Percentiles rank a stretch among this genome's conserved stretches.
These are phyloP conservation scores for Tetrastigma voinierianum DNA, from an alignment of 164 flowering plant genomes.

Conservation along the genomic window DNA sequence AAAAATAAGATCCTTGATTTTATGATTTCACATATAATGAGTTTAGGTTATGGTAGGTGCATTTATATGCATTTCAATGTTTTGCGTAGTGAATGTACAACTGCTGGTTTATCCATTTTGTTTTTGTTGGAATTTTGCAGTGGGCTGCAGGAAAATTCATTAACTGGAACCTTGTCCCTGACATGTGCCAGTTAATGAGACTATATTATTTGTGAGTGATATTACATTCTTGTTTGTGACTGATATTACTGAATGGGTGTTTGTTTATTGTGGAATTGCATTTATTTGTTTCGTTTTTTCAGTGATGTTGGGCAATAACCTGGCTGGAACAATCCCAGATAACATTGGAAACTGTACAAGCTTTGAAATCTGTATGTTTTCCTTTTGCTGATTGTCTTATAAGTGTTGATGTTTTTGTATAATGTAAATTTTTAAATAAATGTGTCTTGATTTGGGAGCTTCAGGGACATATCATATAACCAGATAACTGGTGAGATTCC, in stretches of 20 bases:
- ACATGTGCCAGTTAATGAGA: conserved; percentile 94
- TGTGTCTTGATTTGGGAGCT: background rate
- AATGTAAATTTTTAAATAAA: background rate
- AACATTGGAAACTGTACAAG: conserved; percentile 95
- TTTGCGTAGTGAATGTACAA: background rate
- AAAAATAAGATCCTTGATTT: no score
- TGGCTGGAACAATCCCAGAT: conserved; percentile 80
- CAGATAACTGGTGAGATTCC: conserved; percentile 92
- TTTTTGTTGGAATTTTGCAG: conserved; percentile 25
- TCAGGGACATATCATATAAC: conserved; percentile 92
- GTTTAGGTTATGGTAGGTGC: no score
- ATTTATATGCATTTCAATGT: background rate
- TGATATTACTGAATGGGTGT: background rate
- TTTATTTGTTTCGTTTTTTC: conserved; percentile 9
- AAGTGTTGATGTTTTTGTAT: background rate
- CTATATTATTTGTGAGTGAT: conserved; percentile 88
- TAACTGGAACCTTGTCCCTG: conserved; percentile 81
- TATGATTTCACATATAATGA: no score
- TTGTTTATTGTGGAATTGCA: background rate
- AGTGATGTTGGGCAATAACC: conserved; percentile 90
- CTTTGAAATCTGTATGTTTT: conserved; percentile 79
- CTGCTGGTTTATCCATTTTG: background rate
- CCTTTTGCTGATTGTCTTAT: background rate
- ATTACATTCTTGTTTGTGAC: background rate
- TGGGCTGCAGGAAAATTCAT: conserved; percentile 71